Evolutionary conservation across 73 alveolate species (phyloP).

Genomic region (Uronychia binucleata): DNA sequence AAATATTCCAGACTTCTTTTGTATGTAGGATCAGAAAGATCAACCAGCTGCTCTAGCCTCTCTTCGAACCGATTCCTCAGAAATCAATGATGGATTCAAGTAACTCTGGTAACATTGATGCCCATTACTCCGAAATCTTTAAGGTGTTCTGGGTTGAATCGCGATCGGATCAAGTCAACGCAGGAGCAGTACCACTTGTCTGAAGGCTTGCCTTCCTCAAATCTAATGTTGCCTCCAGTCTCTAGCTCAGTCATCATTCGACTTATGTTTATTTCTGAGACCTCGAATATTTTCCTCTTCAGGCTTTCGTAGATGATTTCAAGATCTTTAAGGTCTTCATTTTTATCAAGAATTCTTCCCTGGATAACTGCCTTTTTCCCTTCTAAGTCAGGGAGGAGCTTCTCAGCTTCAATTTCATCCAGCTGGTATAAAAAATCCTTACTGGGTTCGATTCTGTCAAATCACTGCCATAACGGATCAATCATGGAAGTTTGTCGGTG

Average conservation of each 20-base stretch:
- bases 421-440: not conserved
- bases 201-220: slow-evolving; percentile 53
- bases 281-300: not conserved
- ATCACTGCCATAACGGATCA: not conserved
- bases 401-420: slow-evolving; percentile 20
- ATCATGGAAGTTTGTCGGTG: not conserved
- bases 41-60: slow-evolving; percentile 63
- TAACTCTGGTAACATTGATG: slow-evolving; percentile 48
- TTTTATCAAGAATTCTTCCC: not conserved
- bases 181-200: slow-evolving; percentile 47
- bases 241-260: slow-evolving; percentile 4
- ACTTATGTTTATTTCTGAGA: not conserved
- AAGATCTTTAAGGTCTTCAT: slow-evolving; percentile 6
- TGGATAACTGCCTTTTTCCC: not conserved
- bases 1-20: slow-evolving; percentile 81
- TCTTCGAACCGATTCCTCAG: slow-evolving; percentile 53
- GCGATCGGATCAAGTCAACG: slow-evolving; percentile 12
- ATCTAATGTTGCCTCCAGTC: slow-evolving; percentile 31
- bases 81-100: slow-evolving; percentile 43
- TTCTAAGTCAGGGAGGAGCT: not conserved
- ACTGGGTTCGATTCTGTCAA: not conserved
- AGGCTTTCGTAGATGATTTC: not conserved
- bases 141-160: slow-evolving; percentile 47
- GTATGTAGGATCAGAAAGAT: slow-evolving; percentile 63
- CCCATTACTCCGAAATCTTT: slow-evolving; percentile 51